These are phyloP conservation scores for Nannochloropsis gaditana DNA, from an alignment of 108 stramenopile genomes.

Conservation along the genomic window DNA sequence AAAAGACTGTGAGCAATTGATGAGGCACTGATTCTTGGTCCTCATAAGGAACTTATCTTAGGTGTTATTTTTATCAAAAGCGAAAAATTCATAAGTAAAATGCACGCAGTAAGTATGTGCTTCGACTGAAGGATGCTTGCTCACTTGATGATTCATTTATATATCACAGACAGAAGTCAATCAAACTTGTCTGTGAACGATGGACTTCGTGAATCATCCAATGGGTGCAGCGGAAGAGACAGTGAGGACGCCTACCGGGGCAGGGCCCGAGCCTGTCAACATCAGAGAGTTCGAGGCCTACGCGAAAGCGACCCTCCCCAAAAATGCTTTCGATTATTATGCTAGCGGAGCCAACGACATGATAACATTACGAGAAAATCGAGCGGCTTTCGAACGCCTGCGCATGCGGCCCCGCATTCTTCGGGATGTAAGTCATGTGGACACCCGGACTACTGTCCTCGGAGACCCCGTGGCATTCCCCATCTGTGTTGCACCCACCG, in stretches of 20 bases:
- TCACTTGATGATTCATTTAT: too few species aligned
- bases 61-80: too few species aligned
- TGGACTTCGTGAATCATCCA: constrained; percentile 9
- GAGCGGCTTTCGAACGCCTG: constrained; percentile 46
- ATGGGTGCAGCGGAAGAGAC: constrained; percentile 15
- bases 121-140: too few species aligned
- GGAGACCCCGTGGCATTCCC: constrained; percentile 44
- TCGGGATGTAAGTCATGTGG: constrained; percentile 45
- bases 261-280: constrained; percentile 55
- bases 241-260: neutral
- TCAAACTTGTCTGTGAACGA: neutral
- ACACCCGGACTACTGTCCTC: constrained; percentile 46
- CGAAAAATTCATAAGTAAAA: too few species aligned
- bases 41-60: too few species aligned
- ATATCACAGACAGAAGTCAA: too few species aligned
- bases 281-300: constrained; percentile 50
- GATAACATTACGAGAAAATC: constrained; percentile 56
- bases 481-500: constrained; percentile 56
- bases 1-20: too few species aligned
- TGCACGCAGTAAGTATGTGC: too few species aligned
- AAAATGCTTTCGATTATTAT: constrained; percentile 55
- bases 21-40: too few species aligned
- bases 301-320: constrained; percentile 43
- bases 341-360: constrained; percentile 57
- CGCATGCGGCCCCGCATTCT: constrained; percentile 52